Evolutionary conservation across 2,329 filamentous ascomycete genomes (phyloP), one percentile per base, ranked within the genome.

Genomic region (Fusarium tjaetaba): DNA sequence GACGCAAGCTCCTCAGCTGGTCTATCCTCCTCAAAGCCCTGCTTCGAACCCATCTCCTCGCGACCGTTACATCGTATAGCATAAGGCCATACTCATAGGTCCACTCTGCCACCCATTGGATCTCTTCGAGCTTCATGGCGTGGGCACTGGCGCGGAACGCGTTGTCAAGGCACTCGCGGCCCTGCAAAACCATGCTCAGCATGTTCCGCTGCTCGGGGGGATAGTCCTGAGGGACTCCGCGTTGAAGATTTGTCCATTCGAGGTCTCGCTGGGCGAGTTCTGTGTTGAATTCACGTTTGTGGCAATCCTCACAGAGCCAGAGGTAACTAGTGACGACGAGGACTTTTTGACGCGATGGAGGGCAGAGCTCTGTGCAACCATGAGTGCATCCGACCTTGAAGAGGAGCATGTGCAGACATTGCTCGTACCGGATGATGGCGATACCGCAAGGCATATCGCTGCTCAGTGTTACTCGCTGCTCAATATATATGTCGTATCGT

Each of bases 401-500:
- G 24, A 80, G 68, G 22, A 26, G 70, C 49, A 52, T 71, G 65
- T 81, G 80, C 22, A 49, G n/a, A 60, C 80, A 81, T 55, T 66
- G 71, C 10, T 43, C 58, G 65, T 65, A 80, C 24, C 73, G 68
- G 11, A 80, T 45, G 28, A 80, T 77, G 48, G 72, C 73, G 45
- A 80, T 65, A 58, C 76, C 78, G 72, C 80, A 81, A 30, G 79
- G 77, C 80, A 81, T 81, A 36, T 38, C 65, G 57, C 28, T n/a
- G 60, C n/a, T 9, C 7, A 30, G 26, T 36, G n/a, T 32, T 16
- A 9, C 38, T 43, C 20, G 24, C 34, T 28, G 18, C 38, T 38
- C 32, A 53, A 10, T 38, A 39, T 53, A 16, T 26, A 15, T 11
- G 20, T 20, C 13, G 32, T 43, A 39, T 16, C 13, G 32, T 43